Evolutionary conservation across 1,139 yeast species (phyloP).

Genomic region (Suhomyces anneliseae): DNA sequence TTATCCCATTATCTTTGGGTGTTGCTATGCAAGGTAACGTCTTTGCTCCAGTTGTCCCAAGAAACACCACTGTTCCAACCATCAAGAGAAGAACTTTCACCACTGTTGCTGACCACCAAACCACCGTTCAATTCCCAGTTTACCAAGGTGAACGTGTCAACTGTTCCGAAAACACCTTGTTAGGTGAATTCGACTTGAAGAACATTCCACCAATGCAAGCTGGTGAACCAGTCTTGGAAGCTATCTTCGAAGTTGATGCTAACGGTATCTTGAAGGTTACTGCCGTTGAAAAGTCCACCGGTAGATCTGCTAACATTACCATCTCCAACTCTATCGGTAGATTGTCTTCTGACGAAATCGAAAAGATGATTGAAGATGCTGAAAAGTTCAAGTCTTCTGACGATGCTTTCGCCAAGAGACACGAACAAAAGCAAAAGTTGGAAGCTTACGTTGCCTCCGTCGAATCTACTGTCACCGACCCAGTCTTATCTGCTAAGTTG

Average conservation of each 20-base stretch:
- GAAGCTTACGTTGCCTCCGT: constrained; percentile 98
- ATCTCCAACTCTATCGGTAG: constrained; percentile 99
- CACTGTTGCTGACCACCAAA: constrained; percentile 99
- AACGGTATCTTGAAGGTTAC: constrained; percentile 99
- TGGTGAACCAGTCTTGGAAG: constrained; percentile 99
- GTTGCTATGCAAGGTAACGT: constrained; percentile 99
- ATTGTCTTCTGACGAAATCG: constrained; percentile 96
- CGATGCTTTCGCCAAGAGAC: constrained; percentile 99
- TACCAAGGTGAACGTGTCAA: constrained; percentile 99
- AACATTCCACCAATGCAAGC: constrained; percentile 99
- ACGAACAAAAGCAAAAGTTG: constrained; percentile 98
- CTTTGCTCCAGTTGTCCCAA: constrained; percentile 98
- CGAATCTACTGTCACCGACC: constrained; percentile 96
- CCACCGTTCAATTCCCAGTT: constrained; percentile 99
- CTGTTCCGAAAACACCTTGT: constrained; percentile 98
- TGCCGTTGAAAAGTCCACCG: constrained; percentile 98
- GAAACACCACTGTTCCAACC: constrained; percentile 99
- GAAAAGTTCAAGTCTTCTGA: constrained; percentile 98
- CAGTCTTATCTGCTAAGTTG: constrained; percentile 96
- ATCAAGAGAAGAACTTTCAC: constrained; percentile 99
- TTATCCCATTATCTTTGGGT: constrained; percentile 98
- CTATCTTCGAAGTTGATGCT: constrained; percentile 99
- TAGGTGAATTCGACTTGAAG: constrained; percentile 99
- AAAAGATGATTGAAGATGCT: constrained; percentile 98
- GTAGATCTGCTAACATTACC: constrained; percentile 99